These are phyloP conservation scores for Trametes sanguinea DNA, from an alignment of 768 basidiomycete species.

Conservation along the genomic window DNA sequence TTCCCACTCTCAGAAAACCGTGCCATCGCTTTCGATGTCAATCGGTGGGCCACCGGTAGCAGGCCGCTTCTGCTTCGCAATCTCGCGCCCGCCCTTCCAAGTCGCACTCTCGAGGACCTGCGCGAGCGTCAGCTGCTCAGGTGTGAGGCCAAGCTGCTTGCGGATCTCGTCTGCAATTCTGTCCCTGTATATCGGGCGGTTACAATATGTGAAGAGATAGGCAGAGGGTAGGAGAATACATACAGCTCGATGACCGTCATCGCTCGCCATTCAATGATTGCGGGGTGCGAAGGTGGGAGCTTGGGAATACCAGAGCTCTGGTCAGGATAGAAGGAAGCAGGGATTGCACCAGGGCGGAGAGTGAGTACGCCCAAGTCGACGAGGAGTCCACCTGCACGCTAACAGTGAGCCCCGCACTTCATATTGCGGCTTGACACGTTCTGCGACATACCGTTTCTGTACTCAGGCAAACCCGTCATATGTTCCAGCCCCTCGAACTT, in stretches of 20 bases:
- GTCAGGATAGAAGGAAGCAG: slow-evolving; percentile 45
- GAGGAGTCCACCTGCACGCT: slow-evolving; percentile 72
- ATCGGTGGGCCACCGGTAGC: slow-evolving; percentile 81
- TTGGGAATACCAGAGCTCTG: slow-evolving; percentile 56
- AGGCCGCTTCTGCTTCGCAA: slow-evolving; percentile 77
- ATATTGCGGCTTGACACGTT: too few species aligned
- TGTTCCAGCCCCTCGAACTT: slow-evolving; percentile 77
- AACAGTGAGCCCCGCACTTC: neutral
- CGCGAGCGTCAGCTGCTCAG: slow-evolving; percentile 65
- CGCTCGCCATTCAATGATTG: slow-evolving; percentile 94
- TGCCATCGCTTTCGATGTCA: slow-evolving; percentile 84
- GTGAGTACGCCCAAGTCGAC: slow-evolving; percentile 80
- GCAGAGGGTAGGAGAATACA: slow-evolving; percentile 33
- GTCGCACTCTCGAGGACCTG: slow-evolving; percentile 94
- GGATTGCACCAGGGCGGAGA: slow-evolving; percentile 59
- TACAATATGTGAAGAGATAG: neutral
- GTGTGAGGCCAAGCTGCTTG: slow-evolving; percentile 49
- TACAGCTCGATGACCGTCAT: slow-evolving; percentile 93
- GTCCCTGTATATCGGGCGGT: slow-evolving; percentile 52
- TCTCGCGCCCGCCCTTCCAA: slow-evolving; percentile 95
- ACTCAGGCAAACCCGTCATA: slow-evolving; percentile 93
- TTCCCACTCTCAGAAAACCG: slow-evolving; percentile 67
- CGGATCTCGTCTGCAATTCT: slow-evolving; percentile 75
- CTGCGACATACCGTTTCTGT: slow-evolving; percentile 71
- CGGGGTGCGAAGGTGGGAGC: slow-evolving; percentile 77